phyloP scores from a whole-genome alignment of 2,329 filamentous ascomycete species.

The Sarocladiaceae sp. region DNA sequence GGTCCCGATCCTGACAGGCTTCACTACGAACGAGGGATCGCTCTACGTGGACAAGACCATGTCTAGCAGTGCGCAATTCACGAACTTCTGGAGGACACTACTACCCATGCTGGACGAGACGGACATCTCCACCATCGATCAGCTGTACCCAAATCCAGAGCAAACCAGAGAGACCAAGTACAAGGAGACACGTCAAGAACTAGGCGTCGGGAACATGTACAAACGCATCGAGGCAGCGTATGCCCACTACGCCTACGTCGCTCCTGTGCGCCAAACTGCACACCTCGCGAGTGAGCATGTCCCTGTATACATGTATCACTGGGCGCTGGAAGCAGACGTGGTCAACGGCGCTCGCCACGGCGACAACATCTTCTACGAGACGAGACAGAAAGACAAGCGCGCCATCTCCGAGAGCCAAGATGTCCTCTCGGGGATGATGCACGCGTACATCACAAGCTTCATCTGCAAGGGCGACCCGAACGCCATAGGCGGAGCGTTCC shows the following conservation, averaged over 20 bases:
- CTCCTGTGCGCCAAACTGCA: slow-evolving; percentile 45
- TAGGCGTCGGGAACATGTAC: slow-evolving; percentile 41
- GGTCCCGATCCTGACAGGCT: slow-evolving; percentile 55
- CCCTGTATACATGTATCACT: slow-evolving; percentile 20
- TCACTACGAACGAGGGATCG: slow-evolving; percentile 63
- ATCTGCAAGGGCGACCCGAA: slow-evolving; percentile 41
- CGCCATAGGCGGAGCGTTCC: slow-evolving; percentile 18
- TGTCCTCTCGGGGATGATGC: slow-evolving; percentile 33
- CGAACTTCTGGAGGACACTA: slow-evolving; percentile 51
- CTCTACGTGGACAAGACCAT: slow-evolving; percentile 52
- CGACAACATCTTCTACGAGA: slow-evolving; percentile 43
- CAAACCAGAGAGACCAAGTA: slow-evolving; percentile 26
- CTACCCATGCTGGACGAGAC: slow-evolving; percentile 47
- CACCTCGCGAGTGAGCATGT: slow-evolving; percentile 13
- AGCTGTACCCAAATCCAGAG: slow-evolving; percentile 54
- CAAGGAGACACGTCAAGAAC: slow-evolving; percentile 25
- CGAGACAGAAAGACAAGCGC: slow-evolving; percentile 27
- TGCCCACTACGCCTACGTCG: slow-evolving; percentile 47
- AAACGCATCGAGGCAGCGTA: slow-evolving; percentile 49
- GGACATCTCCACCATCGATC: slow-evolving; percentile 48
- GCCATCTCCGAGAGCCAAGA: slow-evolving; percentile 31
- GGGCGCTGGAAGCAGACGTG: slow-evolving; percentile 40
- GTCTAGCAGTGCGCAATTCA: slow-evolving; percentile 44
- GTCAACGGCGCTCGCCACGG: slow-evolving; percentile 39
- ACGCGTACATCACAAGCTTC: slow-evolving; percentile 43